phyloP scores from a whole-genome alignment of 129 eudicot species.

The Helichrysum umbraculigerum region DNA sequence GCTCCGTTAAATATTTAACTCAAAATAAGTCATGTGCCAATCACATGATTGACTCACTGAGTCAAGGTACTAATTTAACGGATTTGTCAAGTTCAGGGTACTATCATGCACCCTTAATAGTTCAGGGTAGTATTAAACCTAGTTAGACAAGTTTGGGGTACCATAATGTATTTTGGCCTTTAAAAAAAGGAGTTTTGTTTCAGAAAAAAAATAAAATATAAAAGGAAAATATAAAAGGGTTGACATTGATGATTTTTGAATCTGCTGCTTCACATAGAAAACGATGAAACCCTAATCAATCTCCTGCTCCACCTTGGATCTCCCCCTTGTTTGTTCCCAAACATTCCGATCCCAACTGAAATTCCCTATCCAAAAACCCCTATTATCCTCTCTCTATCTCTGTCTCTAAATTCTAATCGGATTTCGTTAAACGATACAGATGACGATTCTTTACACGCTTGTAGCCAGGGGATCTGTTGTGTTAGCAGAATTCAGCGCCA shows the following conservation, averaged over 20 bases:
- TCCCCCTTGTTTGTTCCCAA: not conserved
- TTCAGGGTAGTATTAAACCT: too few species aligned
- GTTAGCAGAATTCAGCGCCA: slow-evolving; percentile 71
- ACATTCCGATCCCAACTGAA: slow-evolving; percentile 13
- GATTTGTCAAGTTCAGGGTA: too few species aligned
- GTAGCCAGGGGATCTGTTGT: slow-evolving; percentile 92
- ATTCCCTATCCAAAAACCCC: not conserved
- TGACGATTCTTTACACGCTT: slow-evolving; percentile 73
- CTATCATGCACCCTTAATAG: too few species aligned
- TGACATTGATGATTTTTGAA: slow-evolving; percentile 21
- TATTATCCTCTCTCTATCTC: not conserved
- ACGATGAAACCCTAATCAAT: slow-evolving; percentile 32
- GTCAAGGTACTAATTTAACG: too few species aligned
- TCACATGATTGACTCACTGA: too few species aligned
- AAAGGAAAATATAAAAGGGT: not conserved
- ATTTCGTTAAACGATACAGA: slow-evolving; percentile 24
- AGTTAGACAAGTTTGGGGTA: too few species aligned
- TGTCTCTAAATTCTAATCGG: slow-evolving; percentile 1
- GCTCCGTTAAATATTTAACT: too few species aligned
- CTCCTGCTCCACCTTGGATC: not conserved
- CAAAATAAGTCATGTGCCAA: too few species aligned
- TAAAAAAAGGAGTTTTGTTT: too few species aligned
- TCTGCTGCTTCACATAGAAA: slow-evolving; percentile 1
- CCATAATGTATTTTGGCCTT: too few species aligned
- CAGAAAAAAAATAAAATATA: too few species aligned